phyloP scores from a whole-genome alignment of 2,329 filamentous ascomycete genomes.

The Cryphonectria parasitica region DNA sequence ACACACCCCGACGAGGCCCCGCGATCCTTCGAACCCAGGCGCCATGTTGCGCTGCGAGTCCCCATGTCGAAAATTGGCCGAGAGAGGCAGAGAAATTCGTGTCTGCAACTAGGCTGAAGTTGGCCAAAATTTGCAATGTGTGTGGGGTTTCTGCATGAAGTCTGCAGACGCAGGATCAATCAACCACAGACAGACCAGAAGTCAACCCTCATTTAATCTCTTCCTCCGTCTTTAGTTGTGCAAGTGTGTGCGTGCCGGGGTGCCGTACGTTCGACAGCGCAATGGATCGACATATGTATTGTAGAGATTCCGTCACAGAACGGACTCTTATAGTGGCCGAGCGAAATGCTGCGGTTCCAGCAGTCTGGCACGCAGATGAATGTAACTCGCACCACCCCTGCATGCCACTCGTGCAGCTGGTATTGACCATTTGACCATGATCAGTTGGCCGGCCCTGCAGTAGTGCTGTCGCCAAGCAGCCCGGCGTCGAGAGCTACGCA shows the following conservation, averaged over 20 bases:
- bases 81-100: not conserved
- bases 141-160: slow-evolving; percentile 5
- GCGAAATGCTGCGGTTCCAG: slow-evolving; percentile 24
- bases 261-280: not conserved
- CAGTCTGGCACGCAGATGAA: slow-evolving; percentile 23
- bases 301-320: not conserved
- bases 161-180: slow-evolving; percentile 13
- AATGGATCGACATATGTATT: not conserved
- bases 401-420: slow-evolving; percentile 13
- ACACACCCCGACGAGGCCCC: not conserved
- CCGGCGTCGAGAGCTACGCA: slow-evolving; percentile 19
- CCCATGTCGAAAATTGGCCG: not conserved
- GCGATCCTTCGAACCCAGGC: not conserved
- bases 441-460: slow-evolving; percentile 24
- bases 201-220: not conserved
- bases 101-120: not conserved
- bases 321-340: slow-evolving; percentile 10
- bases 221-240: not conserved
- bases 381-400: slow-evolving; percentile 24
- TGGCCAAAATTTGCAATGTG: not conserved
- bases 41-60: not conserved
- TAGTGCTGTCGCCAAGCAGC: slow-evolving; percentile 24
- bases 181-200: slow-evolving; percentile 5
- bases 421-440: slow-evolving; percentile 20
- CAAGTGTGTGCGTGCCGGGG: too few relatives aligned